phyloP scores from a whole-genome alignment of 192 early-diverging fungal genomes.

The Coemansia sp. region DNA sequence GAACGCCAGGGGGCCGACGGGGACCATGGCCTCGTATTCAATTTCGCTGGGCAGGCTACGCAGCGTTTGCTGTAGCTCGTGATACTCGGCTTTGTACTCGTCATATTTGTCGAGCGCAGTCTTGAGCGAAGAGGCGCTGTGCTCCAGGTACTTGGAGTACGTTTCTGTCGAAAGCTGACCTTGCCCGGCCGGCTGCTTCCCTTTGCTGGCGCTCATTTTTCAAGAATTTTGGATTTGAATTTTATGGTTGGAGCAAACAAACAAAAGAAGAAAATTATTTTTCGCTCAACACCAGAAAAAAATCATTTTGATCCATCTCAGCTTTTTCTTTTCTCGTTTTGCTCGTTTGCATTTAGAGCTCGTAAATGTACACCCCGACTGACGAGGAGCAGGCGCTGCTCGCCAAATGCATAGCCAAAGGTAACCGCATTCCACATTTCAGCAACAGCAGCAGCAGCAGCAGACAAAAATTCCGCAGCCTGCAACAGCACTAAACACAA shows the following conservation, averaged over 20 bases:
- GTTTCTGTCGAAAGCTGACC: not conserved
- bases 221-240: not conserved
- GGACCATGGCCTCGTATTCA: constrained; percentile 58
- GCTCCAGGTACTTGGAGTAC: constrained; percentile 19
- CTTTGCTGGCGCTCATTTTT: constrained; percentile 3
- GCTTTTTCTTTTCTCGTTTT: not conserved
- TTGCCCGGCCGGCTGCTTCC: not conserved
- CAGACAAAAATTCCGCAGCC: not conserved
- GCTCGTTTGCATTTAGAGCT: no score
- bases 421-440: not conserved
- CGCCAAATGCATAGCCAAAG: constrained; percentile 18
- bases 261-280: not conserved
- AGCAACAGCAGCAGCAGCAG: no score
- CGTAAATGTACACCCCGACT: not conserved
- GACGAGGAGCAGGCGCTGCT: constrained; percentile 21
- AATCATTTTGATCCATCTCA: no score
- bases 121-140: constrained; percentile 1
- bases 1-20: constrained; percentile 83
- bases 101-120: constrained; percentile 20
- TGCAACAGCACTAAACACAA: not conserved
- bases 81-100: constrained; percentile 38
- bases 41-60: constrained; percentile 20
- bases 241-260: not conserved
- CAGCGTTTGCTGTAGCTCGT: constrained; percentile 26
- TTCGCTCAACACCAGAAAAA: no score